Percentiles rank a stretch among this genome's conserved stretches.
Conservation (phyloP, 176 grass and related monocot species). For the Melocanna baccifera region DNA sequence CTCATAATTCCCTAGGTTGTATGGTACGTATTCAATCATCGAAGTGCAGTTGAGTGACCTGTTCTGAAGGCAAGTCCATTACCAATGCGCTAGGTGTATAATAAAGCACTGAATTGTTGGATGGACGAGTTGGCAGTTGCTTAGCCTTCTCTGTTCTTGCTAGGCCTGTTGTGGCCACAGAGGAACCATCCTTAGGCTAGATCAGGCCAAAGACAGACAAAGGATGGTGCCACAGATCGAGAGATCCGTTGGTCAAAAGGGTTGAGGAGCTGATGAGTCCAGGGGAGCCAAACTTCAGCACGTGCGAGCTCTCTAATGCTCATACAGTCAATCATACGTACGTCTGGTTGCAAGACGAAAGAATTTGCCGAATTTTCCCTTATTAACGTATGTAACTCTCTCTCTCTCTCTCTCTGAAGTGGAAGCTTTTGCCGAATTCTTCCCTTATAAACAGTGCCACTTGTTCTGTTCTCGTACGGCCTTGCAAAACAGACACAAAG, state of each 20-base stretch:
- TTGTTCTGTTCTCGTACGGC: not conserved
- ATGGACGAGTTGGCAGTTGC: not conserved
- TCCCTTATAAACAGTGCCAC: too few species aligned
- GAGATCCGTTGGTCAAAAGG: not conserved
- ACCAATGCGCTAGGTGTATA: not conserved
- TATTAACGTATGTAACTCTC: too few species aligned
- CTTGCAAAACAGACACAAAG: not conserved
- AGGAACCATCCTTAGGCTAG: not conserved
- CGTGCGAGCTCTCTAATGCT: not conserved
- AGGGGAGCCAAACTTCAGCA: not conserved
- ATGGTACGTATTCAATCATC: not conserved
- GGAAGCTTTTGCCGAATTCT: too few species aligned
- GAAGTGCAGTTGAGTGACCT: not conserved
- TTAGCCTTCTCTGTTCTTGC: not conserved
- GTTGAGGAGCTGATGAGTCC: not conserved
- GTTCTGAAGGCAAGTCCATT: not conserved
- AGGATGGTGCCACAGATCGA: not conserved
- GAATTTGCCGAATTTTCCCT: too few species aligned
- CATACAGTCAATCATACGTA: not conserved
- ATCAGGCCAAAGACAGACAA: not conserved
- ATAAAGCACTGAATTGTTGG: not conserved
- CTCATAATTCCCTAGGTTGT: not conserved
- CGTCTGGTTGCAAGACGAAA: not conserved
- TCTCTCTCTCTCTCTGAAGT: too few species aligned
- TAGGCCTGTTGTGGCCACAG: not conserved